phyloP scores from a whole-genome alignment of 805 yeast species.

The Maudiozyma barnettii region DNA sequence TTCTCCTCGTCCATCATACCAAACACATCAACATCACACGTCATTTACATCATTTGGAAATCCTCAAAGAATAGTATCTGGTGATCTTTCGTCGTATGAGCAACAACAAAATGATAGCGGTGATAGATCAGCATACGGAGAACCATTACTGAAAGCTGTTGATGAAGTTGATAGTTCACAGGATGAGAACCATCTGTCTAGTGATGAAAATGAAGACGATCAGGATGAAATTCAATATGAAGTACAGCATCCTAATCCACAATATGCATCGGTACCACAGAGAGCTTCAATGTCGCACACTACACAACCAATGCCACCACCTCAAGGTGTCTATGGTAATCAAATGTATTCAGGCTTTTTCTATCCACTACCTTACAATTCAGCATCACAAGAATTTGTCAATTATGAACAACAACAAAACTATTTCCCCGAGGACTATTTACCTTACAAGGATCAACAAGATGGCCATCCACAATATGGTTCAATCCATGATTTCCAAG shows the following conservation, averaged over 20 bases:
- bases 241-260: background rate
- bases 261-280: background rate
- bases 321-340: constrained; percentile 6
- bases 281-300: background rate
- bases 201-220: background rate
- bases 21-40: background rate
- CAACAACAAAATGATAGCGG: background rate
- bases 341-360: constrained; percentile 3
- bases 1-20: background rate
- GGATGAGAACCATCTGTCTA: background rate
- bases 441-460: background rate
- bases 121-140: background rate
- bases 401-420: constrained; percentile 7
- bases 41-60: background rate
- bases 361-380: background rate
- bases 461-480: background rate
- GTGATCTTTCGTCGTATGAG: background rate
- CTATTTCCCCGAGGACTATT: constrained; percentile 13
- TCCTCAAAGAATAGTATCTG: background rate
- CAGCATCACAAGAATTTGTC: constrained; percentile 3
- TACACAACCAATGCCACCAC: constrained; percentile 2
- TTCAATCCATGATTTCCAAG: background rate
- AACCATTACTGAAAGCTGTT: constrained; percentile 1
- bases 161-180: constrained; percentile 9
- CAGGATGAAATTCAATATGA: constrained; percentile 1